Percentiles rank a stretch among this genome's conserved stretches.
Conservation (phyloP, 768 basidiomycete species). For the Russula brevipes region DNA sequence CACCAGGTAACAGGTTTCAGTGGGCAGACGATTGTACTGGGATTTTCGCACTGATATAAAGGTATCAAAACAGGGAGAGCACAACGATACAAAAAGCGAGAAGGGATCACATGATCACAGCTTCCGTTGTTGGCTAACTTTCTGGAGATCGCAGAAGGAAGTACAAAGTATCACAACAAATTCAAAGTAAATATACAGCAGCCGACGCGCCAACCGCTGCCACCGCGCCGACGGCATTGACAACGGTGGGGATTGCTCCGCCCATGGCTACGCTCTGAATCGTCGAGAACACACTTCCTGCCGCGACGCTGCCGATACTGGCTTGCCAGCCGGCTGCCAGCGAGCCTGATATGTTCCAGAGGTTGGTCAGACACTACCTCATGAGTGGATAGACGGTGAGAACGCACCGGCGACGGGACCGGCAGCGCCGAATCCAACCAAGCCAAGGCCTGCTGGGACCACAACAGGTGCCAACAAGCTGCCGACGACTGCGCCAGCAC, state of each 20-base stretch:
- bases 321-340: conserved; percentile 2
- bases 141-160: too few relatives aligned
- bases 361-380: background rate
- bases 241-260: background rate
- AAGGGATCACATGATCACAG: too few relatives aligned
- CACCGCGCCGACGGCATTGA: background rate
- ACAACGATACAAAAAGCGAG: too few relatives aligned
- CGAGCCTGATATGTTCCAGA: background rate
- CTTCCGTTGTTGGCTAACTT: too few relatives aligned
- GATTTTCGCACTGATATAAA: too few relatives aligned
- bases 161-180: too few relatives aligned
- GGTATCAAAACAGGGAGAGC: too few relatives aligned
- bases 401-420: conserved; percentile 5
- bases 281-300: background rate
- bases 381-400: background rate
- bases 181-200: background rate
- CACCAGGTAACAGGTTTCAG: too few relatives aligned
- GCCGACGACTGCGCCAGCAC: background rate
- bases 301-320: conserved; percentile 6
- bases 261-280: conserved; percentile 13
- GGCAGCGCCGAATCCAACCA: conserved; percentile 4
- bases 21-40: too few relatives aligned
- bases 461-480: background rate
- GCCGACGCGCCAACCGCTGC: background rate
- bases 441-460: background rate